Base-by-base conservation (phyloP, 2,329 filamentous ascomycete species). In the Talaromyces atroroseus region DNA sequence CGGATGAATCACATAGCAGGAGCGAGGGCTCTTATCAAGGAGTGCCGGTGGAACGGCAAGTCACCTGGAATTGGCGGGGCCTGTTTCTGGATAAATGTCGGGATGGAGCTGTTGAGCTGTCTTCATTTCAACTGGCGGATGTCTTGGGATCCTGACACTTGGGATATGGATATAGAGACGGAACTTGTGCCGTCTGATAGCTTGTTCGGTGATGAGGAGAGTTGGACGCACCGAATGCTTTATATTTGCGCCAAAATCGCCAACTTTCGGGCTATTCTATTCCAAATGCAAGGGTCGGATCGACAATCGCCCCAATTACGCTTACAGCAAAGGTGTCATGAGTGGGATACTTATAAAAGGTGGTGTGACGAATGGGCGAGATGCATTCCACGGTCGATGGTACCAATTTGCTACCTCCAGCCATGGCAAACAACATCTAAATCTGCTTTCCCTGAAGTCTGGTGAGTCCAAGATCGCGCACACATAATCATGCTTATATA, bases 21-120 rank as follows among this genome's bases (percentile, higher is more conserved):
- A 5, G 90, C 90, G 10, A 82, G 90, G 53, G 90, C 90, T 1
- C 77, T 96, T 50, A 92, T 96, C 65, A 89, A 90, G 59, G 90
- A 96, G 67, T 96, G 91, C 65, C 84, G 86, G 4, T 96, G 92
- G 92, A 87, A 90, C 64, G 90, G 90, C 0, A 83, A 80, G 60
- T 88, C 88, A 36, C 82, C 80, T 1, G 91, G 92, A 0, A 83
- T 96, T 20, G 92, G 90, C 0, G 83, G 86, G 0, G 90, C 92
- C 1, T 96, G 92, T 70, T 96, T 96, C 74, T 96, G 92, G 92
- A 78, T 96, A 38, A 96, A 95, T 64, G 85, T 95, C 16, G 88
- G 87, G 16, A 88, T 96, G 80, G 92, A 97, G 69, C 78, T 96
- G n/a, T 78, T 96, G 26, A 90, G 85, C 61, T 96, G 91, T 69